These are phyloP conservation scores for Globisporangium orthogonon DNA, from an alignment of 352 stramenopile genomes.

Conservation along the genomic window DNA sequence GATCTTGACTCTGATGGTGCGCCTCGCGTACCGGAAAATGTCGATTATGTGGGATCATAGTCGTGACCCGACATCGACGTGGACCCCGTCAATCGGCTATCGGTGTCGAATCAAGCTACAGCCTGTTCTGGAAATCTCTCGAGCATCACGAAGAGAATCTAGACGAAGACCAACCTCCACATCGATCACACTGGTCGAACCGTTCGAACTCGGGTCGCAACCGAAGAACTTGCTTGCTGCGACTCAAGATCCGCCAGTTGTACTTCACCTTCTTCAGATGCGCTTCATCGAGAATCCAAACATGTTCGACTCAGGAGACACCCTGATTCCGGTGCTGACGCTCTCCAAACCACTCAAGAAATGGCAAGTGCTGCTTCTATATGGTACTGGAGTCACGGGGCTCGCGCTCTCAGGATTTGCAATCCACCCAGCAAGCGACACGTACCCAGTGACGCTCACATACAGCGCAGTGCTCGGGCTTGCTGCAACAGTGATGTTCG, in stretches of 20 bases:
- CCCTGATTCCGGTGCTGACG: background rate
- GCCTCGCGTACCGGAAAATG: conserved; percentile 8
- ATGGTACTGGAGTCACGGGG: background rate
- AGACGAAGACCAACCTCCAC: too few species aligned
- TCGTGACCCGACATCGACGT: background rate
- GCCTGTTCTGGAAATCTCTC: too few species aligned
- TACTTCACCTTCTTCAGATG: background rate
- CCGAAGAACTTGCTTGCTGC: background rate
- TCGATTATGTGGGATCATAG: background rate
- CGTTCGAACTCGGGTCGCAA: background rate
- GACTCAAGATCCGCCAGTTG: background rate
- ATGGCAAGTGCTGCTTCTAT: conserved; percentile 1
- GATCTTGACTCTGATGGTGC: conserved; percentile 7
- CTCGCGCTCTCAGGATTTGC: conserved; percentile 7
- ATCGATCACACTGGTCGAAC: too few species aligned
- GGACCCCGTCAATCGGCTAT: conserved; percentile 9
- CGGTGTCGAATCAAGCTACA: conserved; percentile 6
- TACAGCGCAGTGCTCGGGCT: background rate
- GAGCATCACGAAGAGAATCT: background rate
- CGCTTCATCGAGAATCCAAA: background rate
- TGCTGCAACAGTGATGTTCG: background rate
- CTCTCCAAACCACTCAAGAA: background rate
- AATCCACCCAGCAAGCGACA: background rate
- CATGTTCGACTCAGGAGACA: conserved; percentile 3
- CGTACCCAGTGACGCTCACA: background rate